Percentiles rank a stretch among this genome's conserved stretches.
phyloP scores from a whole-genome alignment of 441 rosid species.

The Erodium texanum region DNA sequence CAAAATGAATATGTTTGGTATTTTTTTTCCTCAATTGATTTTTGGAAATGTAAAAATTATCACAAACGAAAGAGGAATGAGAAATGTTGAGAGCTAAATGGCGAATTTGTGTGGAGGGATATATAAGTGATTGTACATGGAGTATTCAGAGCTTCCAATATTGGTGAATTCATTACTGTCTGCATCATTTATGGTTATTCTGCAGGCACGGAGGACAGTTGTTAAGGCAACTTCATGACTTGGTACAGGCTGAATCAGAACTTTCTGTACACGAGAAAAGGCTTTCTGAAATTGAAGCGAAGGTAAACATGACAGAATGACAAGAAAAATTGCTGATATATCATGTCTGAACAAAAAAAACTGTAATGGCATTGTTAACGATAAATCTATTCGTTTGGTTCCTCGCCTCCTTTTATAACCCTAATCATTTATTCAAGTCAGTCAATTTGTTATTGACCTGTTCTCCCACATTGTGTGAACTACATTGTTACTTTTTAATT shows the following conservation, averaged over 20 bases:
- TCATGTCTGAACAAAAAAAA: not conserved
- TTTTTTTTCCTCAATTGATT: not conserved
- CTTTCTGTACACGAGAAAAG: constrained; percentile 53
- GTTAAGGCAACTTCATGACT: constrained; percentile 72
- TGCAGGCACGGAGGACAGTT: constrained; percentile 87
- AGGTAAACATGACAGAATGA: constrained; percentile 34
- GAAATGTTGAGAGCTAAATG: not conserved
- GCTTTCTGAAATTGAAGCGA: constrained; percentile 65
- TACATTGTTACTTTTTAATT: not conserved
- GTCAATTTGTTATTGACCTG: not conserved
- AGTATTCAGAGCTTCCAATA: not conserved
- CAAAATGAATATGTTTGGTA: too few species aligned
- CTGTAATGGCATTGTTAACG: not conserved
- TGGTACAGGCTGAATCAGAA: constrained; percentile 72
- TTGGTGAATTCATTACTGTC: not conserved
- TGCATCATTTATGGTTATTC: not conserved
- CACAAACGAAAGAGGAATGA: not conserved
- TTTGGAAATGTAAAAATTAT: not conserved
- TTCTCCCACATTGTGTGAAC: not conserved
- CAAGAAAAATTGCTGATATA: not conserved
- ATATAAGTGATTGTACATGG: not conserved
- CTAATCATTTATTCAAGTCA: not conserved
- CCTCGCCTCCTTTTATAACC: not conserved
- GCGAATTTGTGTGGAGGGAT: not conserved
- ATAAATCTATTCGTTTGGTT: not conserved